Percentiles rank a stretch among this genome's conserved stretches.
Evolutionary conservation across 768 basidiomycete genomes (phyloP).

Genomic region (Crucibulum laeve): DNA sequence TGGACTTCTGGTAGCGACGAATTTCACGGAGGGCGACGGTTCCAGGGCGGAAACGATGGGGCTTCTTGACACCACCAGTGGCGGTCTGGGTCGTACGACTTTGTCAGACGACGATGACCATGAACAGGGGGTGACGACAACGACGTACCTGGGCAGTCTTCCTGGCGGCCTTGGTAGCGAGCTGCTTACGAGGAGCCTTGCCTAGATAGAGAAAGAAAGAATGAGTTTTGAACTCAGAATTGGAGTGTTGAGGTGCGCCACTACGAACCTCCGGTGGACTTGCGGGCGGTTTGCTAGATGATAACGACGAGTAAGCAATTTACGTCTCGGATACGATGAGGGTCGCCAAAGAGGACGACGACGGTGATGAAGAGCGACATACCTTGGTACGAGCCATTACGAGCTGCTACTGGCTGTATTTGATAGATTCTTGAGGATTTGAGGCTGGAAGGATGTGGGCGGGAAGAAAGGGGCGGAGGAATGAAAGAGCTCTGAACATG

Average conservation of each 20-base stretch:
- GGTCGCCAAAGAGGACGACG: slow-evolving; percentile 15
- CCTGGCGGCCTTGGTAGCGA: slow-evolving; percentile 93
- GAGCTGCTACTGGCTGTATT: not conserved
- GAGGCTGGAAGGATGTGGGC: slow-evolving; percentile 24
- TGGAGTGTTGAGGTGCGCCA: slow-evolving; percentile 10
- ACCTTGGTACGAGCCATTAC: slow-evolving; percentile 91
- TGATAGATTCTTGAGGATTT: slow-evolving; percentile 13
- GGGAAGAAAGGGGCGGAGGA: too few relatives aligned
- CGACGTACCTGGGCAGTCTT: slow-evolving; percentile 70
- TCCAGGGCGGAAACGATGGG: slow-evolving; percentile 94
- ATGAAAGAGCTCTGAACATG: slow-evolving; percentile 24
- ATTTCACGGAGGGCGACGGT: slow-evolving; percentile 99
- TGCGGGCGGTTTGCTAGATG: slow-evolving; percentile 93
- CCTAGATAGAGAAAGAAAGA: slow-evolving; percentile 37
- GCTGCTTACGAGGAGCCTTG: slow-evolving; percentile 90
- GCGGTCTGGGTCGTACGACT: slow-evolving; percentile 42
- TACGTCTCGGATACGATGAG: slow-evolving; percentile 15
- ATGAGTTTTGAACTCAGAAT: slow-evolving; percentile 14
- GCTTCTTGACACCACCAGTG: slow-evolving; percentile 99
- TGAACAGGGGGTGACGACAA: slow-evolving; percentile 9
- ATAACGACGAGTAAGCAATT: slow-evolving; percentile 24
- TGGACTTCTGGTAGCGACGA: slow-evolving; percentile 96
- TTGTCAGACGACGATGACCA: slow-evolving; percentile 1
- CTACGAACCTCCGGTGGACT: slow-evolving; percentile 91
- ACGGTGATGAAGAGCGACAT: slow-evolving; percentile 11